These are phyloP conservation scores for Poa annua DNA, from an alignment of 176 grass and related monocot genomes.

Conservation along the genomic window DNA sequence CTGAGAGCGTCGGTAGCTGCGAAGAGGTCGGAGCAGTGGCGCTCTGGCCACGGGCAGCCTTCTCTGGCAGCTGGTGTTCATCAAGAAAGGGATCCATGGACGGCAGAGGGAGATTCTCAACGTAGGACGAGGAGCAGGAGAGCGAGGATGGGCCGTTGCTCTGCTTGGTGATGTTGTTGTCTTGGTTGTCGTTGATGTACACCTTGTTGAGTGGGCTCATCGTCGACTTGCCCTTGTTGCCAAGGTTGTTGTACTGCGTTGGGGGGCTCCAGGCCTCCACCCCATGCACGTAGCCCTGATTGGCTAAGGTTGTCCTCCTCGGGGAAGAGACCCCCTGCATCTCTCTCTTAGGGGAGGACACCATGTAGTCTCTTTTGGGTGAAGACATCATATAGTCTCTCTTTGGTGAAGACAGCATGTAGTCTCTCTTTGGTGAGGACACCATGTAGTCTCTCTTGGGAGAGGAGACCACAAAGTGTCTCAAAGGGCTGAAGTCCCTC, in stretches of 20 bases:
- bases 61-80: constrained; percentile 39
- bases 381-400: constrained; percentile 54
- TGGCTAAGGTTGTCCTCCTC: constrained; percentile 44
- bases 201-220: constrained; percentile 64
- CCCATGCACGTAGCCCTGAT: constrained; percentile 44
- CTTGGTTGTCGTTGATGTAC: constrained; percentile 38
- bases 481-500: constrained; percentile 57
- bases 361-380: constrained; percentile 61
- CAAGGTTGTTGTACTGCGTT: constrained; percentile 25
- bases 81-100: constrained; percentile 58
- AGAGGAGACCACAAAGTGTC: constrained; percentile 55
- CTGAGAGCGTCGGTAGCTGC: constrained; percentile 58
- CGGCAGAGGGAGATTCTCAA: constrained; percentile 47
- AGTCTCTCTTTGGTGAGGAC: constrained; percentile 58
- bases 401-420: constrained; percentile 53
- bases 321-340: constrained; percentile 46
- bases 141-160: constrained; percentile 43
- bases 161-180: constrained; percentile 23
- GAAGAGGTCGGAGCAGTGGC: neutral
- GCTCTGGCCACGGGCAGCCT: neutral
- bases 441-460: constrained; percentile 64
- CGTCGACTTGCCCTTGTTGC: constrained; percentile 47
- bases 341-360: constrained; percentile 57
- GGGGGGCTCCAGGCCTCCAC: neutral
- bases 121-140: constrained; percentile 51